These are phyloP conservation scores for Nemania sp. DNA, from an alignment of 2,329 filamentous ascomycete genomes.

Conservation along the genomic window DNA sequence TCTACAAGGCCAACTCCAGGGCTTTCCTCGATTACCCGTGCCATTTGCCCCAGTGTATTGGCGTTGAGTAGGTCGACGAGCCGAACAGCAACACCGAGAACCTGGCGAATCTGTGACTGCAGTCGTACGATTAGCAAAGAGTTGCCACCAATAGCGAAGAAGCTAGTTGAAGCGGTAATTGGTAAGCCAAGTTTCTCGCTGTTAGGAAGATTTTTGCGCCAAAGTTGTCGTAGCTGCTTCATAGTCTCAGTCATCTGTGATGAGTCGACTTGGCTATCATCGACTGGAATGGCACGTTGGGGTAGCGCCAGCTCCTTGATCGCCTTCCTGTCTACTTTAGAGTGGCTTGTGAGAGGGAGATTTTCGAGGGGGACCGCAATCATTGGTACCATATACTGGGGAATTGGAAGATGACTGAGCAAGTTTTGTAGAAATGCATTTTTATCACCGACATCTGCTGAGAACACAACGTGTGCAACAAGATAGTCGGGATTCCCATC, in stretches of 20 bases:
- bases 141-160: constrained; percentile 43
- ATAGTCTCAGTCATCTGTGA: constrained; percentile 10
- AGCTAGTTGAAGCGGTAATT: constrained; percentile 32
- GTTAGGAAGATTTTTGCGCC: constrained; percentile 3
- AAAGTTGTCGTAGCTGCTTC: constrained; percentile 3
- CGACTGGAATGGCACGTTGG: not conserved
- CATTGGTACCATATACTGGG: constrained; percentile 40
- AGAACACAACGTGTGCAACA: constrained; percentile 49
- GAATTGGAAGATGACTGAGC: constrained; percentile 17
- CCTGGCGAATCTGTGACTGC: constrained; percentile 20
- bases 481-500: constrained; percentile 33
- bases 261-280: not conserved
- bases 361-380: constrained; percentile 9
- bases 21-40: constrained; percentile 21
- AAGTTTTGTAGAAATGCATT: constrained; percentile 31
- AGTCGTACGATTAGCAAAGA: constrained; percentile 39
- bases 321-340: constrained; percentile 37
- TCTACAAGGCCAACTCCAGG: constrained; percentile 15
- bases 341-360: constrained; percentile 32
- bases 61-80: constrained; percentile 34
- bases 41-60: constrained; percentile 39
- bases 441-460: not conserved
- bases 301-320: constrained; percentile 31
- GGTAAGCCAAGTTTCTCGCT: not conserved
- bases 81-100: constrained; percentile 23